Conservation (phyloP, 1,139 yeast species). For the Suhomyces choctaworum region DNA sequence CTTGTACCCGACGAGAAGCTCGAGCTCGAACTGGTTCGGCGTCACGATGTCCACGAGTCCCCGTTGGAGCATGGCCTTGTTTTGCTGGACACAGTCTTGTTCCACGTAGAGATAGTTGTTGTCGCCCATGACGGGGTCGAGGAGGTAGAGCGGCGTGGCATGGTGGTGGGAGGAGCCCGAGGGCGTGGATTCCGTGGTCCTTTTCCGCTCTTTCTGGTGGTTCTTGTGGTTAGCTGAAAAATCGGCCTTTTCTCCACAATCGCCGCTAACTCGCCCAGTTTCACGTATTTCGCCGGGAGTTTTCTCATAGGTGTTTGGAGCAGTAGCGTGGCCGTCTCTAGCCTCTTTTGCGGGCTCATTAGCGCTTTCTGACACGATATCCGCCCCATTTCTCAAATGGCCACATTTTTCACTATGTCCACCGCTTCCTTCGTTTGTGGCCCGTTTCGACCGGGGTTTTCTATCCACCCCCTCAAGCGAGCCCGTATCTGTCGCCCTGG, state of each 20-base stretch:
- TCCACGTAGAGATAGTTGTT: slow-evolving; percentile 80
- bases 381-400: too few relatives aligned
- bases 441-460: too few relatives aligned
- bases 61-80: slow-evolving; percentile 52
- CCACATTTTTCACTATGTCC: slow-evolving; percentile 3
- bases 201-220: too few relatives aligned
- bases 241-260: too few relatives aligned
- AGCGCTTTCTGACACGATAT: too few relatives aligned
- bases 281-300: too few relatives aligned
- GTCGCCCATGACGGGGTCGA: slow-evolving; percentile 96
- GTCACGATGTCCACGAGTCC: slow-evolving; percentile 68
- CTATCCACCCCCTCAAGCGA: too few relatives aligned
- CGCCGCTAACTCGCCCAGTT: too few relatives aligned
- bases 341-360: not conserved
- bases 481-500: too few relatives aligned
- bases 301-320: not conserved
- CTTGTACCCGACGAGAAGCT: slow-evolving; percentile 58
- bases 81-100: slow-evolving; percentile 64
- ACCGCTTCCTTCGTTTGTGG: not conserved
- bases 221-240: too few relatives aligned
- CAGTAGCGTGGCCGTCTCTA: slow-evolving; percentile 16
- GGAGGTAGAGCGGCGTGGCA: slow-evolving; percentile 56
- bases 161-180: too few relatives aligned
- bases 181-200: too few relatives aligned
- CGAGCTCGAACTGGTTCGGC: slow-evolving; percentile 92